phyloP scores from a whole-genome alignment of 139 green algal species.

The Tetradesmus obliquus region DNA sequence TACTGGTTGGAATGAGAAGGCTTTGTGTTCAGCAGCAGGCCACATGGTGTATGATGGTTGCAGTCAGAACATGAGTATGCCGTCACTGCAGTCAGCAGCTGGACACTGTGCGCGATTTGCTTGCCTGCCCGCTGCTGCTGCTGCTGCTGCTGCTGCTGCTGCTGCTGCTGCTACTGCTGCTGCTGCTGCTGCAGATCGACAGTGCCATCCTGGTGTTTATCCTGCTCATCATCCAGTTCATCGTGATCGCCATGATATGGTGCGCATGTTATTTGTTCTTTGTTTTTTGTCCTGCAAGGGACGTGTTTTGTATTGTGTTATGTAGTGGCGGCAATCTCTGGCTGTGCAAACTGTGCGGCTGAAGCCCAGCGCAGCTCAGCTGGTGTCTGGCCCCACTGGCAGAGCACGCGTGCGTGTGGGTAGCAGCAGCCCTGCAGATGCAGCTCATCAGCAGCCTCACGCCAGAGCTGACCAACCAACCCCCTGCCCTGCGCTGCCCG shows the following conservation, averaged over 20 bases:
- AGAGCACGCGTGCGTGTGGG: too few species aligned
- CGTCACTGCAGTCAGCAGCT: not conserved
- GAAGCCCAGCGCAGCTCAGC: too few species aligned
- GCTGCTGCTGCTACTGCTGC: not conserved
- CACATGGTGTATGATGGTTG: not conserved
- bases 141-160: not conserved
- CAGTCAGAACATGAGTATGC: not conserved
- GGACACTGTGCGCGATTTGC: not conserved
- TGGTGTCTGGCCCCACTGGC: too few species aligned
- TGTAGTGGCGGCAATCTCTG: too few species aligned
- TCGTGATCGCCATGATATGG: constrained; percentile 34
- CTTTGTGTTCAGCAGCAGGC: not conserved
- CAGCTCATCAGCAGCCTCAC: not conserved
- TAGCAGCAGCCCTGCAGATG: not conserved
- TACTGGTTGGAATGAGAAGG: too few species aligned
- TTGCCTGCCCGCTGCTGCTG: not conserved
- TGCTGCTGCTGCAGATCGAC: constrained; percentile 21
- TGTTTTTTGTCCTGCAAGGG: too few species aligned
- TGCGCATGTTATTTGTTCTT: not conserved
- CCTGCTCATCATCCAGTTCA: constrained; percentile 42
- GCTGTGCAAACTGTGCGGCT: too few species aligned
- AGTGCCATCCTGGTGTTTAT: constrained; percentile 34
- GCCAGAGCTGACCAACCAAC: not conserved
- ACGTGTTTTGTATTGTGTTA: too few species aligned
- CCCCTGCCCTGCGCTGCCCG: not conserved